Evolutionary conservation across 352 stramenopile genomes (phyloP), one percentile per base, ranked within the genome.

Genomic region (Globisporangium yorkense): DNA sequence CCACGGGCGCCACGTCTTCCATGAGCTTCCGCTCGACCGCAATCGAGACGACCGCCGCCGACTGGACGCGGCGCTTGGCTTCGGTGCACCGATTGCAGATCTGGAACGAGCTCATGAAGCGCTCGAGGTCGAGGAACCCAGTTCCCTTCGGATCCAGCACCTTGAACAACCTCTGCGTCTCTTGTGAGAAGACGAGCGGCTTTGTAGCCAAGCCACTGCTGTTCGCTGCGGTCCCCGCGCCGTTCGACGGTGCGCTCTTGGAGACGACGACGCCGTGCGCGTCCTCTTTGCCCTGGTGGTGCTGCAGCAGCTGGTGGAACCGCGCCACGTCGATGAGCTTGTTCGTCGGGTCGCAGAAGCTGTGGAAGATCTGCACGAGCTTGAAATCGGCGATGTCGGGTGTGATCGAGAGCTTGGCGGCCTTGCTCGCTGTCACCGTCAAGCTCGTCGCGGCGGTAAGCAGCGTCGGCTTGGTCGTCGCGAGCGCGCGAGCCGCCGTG

Each of bases 81-180:
- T 93, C 80, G 5, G 83, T 93, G 52, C 83, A 91, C 13, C 83
- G 83, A 64, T 93, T 93, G 65, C 80, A 93, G 61, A 93, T 93
- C 61, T 93, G 83, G 65, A 91, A 93, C 57, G 83, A 89, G 62
- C 68, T 84, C 77, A 90, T 88, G 55, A 93, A 93, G n/a, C 56
- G 66, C 52, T 93, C 80, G 3, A 93, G 59, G 33, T 87, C 72
- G 13, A 91, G 51, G 12, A 61, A 68, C 3, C 80, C 80, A 5
- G 61, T 57, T 2, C 44, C 54, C 9, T 71, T 77, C 41, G 73
- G 72, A 54, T 89, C 78, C 13, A 91, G 66, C 4, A 71, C 62
- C 50, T 75, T 75, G 62, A 91, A 91, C 21, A 88, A 54, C 7
- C 60, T 59, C 50, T 88, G 74, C 7, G 65, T 67, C n/a, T 92